These are phyloP conservation scores for Phaeoacremonium minimum DNA, from an alignment of 2,329 filamentous ascomycete species.

Conservation along the genomic window DNA sequence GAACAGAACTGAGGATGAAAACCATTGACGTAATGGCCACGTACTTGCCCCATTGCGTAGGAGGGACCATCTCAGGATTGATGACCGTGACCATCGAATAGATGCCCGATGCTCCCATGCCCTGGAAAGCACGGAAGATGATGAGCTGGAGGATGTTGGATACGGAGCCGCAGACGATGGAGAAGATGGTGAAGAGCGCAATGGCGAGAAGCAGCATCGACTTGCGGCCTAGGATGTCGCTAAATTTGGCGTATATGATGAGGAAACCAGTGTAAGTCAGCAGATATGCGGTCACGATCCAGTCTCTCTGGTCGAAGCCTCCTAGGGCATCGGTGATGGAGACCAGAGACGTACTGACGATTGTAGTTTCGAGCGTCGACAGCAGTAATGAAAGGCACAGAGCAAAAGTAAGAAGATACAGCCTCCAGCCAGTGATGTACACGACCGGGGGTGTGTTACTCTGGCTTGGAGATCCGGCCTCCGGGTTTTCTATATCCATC, in stretches of 20 bases:
- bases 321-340: constrained; percentile 34
- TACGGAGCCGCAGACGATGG: constrained; percentile 28
- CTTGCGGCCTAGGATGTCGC: constrained; percentile 39
- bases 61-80: constrained; percentile 27
- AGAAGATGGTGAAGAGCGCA: constrained; percentile 30
- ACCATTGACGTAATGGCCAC: constrained; percentile 29
- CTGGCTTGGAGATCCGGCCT: neutral
- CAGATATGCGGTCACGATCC: constrained; percentile 44
- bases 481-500: neutral
- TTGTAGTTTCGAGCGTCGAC: constrained; percentile 42
- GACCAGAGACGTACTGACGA: constrained; percentile 45
- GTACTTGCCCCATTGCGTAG: constrained; percentile 21
- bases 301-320: constrained; percentile 29
- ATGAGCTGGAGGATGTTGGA: constrained; percentile 27
- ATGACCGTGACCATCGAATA: constrained; percentile 35
- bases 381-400: constrained; percentile 28
- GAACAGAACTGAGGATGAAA: constrained; percentile 32
- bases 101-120: constrained; percentile 41
- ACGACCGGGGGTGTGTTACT: too few species aligned
- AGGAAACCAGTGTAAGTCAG: constrained; percentile 44
- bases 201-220: constrained; percentile 26
- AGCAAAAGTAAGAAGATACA: neutral
- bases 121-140: constrained; percentile 32
- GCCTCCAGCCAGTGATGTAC: constrained; percentile 1
- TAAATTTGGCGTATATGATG: constrained; percentile 36